Base-by-base conservation (phyloP, 805 yeast genomes). In the Torulaspora microellipsoides region DNA sequence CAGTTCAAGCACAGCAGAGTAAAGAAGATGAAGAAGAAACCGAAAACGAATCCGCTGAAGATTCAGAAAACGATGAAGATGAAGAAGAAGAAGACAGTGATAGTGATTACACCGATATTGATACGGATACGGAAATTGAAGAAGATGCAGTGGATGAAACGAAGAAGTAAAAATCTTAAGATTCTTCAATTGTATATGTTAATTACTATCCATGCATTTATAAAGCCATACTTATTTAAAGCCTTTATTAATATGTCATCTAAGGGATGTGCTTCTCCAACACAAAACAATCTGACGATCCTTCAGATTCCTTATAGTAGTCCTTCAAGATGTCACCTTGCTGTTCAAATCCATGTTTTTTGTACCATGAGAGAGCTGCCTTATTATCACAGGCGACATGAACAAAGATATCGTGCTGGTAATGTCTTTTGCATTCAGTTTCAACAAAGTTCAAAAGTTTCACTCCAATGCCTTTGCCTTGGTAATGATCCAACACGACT, bases 401-500 rank as follows among this genome's bases (percentile, higher is more conserved):
- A 10, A 76, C 68, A 25, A 65, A 66, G 8, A 81, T 61, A 36
- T 71, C 72, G 50, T 73, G 81, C 33, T 59, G 65, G 42, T 50
- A 60, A 37, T 50, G 52, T 9, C 41, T 66, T 50, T 74, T 74
- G 3, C 89, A 79, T 43, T 78, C 71, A 27, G 76, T 75, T 27
- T 78, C 73, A 13, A 84, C 63, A 64, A 72, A 80, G 2, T 75
- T 69, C 36, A 88, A 64, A 34, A 87, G 70, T 54, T 71, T 67
- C 11, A 66, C 58, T 15, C 89, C 95, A 30, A 86, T 73, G 0
- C 86, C 84, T 48, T 71, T 67, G 12, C 71, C 62, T 49, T 83
- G 67, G 64, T 87, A 88, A 1, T 80, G 73, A 35, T 76, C 69
- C 47, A 87, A 65, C 6, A 88, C 91, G 0, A 83, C 87, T 27